Base-by-base conservation (phyloP, 805 yeast genomes). In the Blastobotrys robertii region DNA sequence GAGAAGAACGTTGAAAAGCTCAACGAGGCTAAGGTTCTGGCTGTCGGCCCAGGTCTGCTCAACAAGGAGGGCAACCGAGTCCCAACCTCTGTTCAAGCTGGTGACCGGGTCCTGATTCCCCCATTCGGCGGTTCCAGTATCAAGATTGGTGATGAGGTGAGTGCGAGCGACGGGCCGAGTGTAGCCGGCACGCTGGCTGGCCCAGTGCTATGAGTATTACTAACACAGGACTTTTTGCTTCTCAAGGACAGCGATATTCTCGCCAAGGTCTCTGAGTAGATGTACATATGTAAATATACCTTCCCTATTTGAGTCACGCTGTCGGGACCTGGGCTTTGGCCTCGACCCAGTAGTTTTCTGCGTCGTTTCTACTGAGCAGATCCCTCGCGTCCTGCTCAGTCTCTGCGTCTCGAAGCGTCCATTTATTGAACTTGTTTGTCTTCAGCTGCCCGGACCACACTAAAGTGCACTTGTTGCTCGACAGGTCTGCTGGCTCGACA, bases 1-100 rank as follows among this genome's bases (percentile, higher is more conserved):
- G 97, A 88, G 69, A 87, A 87, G 74, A 88, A 90, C 73, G 94
- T 82, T 57, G 90, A 85, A 65, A 92, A 90, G 70, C 76, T 87
- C 60, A 84, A 84, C 73, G 84, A 86, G 67, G 98, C 88, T 49
- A 79, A 80, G 44, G 97, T 90, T 41, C 67, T 90, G 51, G 90
- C 97, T 46, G 86, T 88, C 51, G 98, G 98, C 49, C 97, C 97
- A 43, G 98, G 98, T 54, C 73, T 76, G 61, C 68, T 80, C 46
- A 82, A 83, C 68, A 68, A 74, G 46, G 75, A 79, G 45, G 97
- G 97, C 51, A 71, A 79, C 58, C 64, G 78, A 51, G 72, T 85
- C 44, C 72, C 78, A 42, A 79, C 88, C 47, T 72, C 80, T 53
- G 95, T 92, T 46, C 70, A 77, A 60, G 78, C 84, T 38, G 98